These are phyloP conservation scores for Hymenotorrendiella dingleyae DNA, from an alignment of 2,329 filamentous ascomycete species.

Conservation along the genomic window DNA sequence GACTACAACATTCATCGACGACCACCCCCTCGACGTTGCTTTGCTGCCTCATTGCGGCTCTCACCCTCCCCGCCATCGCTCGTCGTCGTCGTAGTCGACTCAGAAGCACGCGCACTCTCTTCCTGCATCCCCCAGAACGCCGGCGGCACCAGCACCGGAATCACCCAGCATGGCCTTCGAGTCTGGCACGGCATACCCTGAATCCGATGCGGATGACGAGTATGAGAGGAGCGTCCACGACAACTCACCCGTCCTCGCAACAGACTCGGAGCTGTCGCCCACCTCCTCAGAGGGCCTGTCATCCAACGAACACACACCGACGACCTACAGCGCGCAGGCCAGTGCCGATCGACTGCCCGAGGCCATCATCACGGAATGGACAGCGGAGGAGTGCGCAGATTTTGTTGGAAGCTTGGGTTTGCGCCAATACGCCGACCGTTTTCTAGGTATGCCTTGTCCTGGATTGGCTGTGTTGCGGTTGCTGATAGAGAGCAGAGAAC, in stretches of 20 bases:
- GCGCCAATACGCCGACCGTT: conserved; percentile 74
- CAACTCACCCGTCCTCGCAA: conserved; percentile 58
- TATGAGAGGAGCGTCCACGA: conserved; percentile 68
- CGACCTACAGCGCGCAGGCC: conserved; percentile 64
- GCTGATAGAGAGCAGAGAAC: conserved; percentile 60
- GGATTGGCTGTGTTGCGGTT: conserved; percentile 7
- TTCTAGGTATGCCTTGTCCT: conserved; percentile 60
- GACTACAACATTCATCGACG: background rate
- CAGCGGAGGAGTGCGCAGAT: conserved; percentile 81
- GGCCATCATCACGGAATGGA: conserved; percentile 74
- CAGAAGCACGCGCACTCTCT: background rate
- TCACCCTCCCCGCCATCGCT: background rate
- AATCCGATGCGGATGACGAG: conserved; percentile 78
- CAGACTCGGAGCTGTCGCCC: conserved; percentile 62
- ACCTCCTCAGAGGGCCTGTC: conserved; percentile 68
- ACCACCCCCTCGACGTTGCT: background rate
- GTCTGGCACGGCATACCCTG: conserved; percentile 65
- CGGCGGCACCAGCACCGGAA: background rate
- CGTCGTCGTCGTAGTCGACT: background rate
- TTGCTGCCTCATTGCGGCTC: background rate
- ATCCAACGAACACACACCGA: conserved; percentile 66
- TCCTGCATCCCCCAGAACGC: background rate
- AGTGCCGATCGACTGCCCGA: conserved; percentile 63
- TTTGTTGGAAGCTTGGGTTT: conserved; percentile 77
- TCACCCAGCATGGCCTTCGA: conserved; percentile 46